Evolutionary conservation across 2,329 filamentous ascomycete species (phyloP).

Genomic region (Phyllosticta paracitricarpa): DNA sequence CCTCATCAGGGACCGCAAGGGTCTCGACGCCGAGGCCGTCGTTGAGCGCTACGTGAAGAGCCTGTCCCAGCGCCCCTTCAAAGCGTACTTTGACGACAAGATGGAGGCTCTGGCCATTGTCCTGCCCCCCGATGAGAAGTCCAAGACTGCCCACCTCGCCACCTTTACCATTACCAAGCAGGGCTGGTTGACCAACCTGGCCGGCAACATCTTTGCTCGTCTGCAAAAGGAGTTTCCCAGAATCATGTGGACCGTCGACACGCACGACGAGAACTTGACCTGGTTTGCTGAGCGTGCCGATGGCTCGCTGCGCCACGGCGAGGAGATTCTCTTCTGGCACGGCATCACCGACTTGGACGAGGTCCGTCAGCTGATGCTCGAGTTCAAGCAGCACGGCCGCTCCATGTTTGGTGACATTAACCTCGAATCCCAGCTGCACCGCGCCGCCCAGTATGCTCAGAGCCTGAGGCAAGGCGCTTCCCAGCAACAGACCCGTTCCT

Average conservation of each 20-base stretch:
- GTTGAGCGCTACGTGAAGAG: constrained; percentile 81
- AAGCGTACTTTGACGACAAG: constrained; percentile 85
- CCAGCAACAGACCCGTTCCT: constrained; percentile 55
- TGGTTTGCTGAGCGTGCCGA: constrained; percentile 99
- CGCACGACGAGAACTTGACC: constrained; percentile 89
- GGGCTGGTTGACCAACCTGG: constrained; percentile 88
- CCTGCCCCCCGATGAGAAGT: constrained; percentile 57
- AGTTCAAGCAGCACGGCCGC: constrained; percentile 73
- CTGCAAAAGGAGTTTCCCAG: constrained; percentile 90
- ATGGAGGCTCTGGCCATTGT: constrained; percentile 92
- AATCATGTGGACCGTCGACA: constrained; percentile 92
- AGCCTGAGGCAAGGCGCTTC: constrained; percentile 45
- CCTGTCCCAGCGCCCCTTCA: constrained; percentile 69
- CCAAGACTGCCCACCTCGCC: constrained; percentile 68
- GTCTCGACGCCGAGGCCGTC: constrained; percentile 69
- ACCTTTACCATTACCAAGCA: constrained; percentile 90
- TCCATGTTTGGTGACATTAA: constrained; percentile 86
- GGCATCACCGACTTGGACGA: constrained; percentile 74
- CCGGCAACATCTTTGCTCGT: constrained; percentile 87
- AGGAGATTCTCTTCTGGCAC: constrained; percentile 81
- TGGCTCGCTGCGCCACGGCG: constrained; percentile 75
- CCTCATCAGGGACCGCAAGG: constrained; percentile 70
- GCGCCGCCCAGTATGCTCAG: constrained; percentile 62
- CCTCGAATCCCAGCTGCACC: constrained; percentile 73
- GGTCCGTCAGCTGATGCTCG: constrained; percentile 71